Conservation (phyloP, 768 basidiomycete species). For the Phylloporus sp. region DNA sequence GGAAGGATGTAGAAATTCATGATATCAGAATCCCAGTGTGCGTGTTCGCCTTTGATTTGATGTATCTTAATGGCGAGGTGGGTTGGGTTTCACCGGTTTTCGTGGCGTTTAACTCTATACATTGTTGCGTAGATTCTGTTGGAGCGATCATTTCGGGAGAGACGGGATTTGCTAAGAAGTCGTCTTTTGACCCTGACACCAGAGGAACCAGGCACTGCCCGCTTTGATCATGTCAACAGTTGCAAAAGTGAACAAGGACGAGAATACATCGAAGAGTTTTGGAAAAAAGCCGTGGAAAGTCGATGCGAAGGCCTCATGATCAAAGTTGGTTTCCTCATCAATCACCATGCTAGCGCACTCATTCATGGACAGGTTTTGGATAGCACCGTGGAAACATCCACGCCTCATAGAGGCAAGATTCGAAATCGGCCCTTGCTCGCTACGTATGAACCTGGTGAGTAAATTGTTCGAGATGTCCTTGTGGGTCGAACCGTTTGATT, state of each 20-base stretch:
- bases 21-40: constrained; percentile 78
- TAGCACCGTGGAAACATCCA: constrained; percentile 39
- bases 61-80: constrained; percentile 81
- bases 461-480: not conserved
- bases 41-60: constrained; percentile 86
- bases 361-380: constrained; percentile 56
- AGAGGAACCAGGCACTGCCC: constrained; percentile 46
- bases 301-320: constrained; percentile 94
- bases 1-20: constrained; percentile 73
- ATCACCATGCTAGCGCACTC: not conserved
- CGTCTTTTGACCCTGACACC: constrained; percentile 55
- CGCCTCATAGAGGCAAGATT: constrained; percentile 33
- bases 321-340: constrained; percentile 49
- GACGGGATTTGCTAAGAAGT: constrained; percentile 60
- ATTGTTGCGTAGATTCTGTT: constrained; percentile 54
- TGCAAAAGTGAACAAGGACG: constrained; percentile 61
- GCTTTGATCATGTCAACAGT: constrained; percentile 71
- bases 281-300: constrained; percentile 68
- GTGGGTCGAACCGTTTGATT: not conserved
- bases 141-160: constrained; percentile 61
- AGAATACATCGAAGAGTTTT: constrained; percentile 68
- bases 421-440: constrained; percentile 71
- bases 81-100: constrained; percentile 19
- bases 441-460: constrained; percentile 75
- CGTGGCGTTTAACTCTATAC: not conserved